A percentile compares a stretch with the other conserved stretches of the same genome.
Evolutionary conservation across 352 stramenopile genomes (phyloP).

Genomic region (Elongisporangium prolatum): DNA sequence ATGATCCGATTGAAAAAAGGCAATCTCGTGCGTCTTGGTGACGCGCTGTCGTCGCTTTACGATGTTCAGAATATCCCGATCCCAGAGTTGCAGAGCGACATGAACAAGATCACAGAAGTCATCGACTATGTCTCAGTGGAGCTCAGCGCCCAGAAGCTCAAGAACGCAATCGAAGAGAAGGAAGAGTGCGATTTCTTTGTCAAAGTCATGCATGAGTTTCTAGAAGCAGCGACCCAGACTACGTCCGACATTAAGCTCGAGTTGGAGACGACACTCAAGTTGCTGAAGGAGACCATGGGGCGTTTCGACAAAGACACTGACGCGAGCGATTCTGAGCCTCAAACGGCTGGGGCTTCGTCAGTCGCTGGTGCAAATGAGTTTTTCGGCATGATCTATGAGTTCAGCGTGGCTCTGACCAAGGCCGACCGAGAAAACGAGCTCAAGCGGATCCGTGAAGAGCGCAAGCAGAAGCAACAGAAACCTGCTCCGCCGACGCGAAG

Average conservation of each 20-base stretch:
- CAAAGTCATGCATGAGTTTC: conserved; percentile 58
- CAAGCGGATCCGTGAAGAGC: conserved; percentile 63
- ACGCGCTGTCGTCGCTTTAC: conserved; percentile 62
- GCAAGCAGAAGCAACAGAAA: conserved; percentile 43
- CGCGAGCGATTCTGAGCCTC: conserved; percentile 12
- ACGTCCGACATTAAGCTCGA: conserved; percentile 35
- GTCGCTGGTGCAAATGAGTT: conserved; percentile 42
- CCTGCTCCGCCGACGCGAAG: conserved; percentile 28
- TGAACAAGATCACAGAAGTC: conserved; percentile 57
- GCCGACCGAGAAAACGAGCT: conserved; percentile 73
- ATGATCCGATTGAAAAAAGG: conserved; percentile 69
- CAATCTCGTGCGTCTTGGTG: conserved; percentile 51
- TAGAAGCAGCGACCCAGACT: conserved; percentile 29
- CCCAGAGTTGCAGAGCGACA: conserved; percentile 63
- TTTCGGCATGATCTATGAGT: conserved; percentile 73
- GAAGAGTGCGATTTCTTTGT: conserved; percentile 60
- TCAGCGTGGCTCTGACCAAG: conserved; percentile 72
- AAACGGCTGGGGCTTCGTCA: background rate
- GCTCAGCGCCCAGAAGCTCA: conserved; percentile 58
- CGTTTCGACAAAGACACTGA: conserved; percentile 50
- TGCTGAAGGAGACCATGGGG: conserved; percentile 55
- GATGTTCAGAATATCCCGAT: conserved; percentile 78
- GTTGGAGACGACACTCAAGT: conserved; percentile 36
- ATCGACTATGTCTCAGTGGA: conserved; percentile 59
- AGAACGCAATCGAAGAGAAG: conserved; percentile 73